These are phyloP conservation scores for Brassica juncea DNA, from an alignment of 345 rosid species.

Conservation along the genomic window DNA sequence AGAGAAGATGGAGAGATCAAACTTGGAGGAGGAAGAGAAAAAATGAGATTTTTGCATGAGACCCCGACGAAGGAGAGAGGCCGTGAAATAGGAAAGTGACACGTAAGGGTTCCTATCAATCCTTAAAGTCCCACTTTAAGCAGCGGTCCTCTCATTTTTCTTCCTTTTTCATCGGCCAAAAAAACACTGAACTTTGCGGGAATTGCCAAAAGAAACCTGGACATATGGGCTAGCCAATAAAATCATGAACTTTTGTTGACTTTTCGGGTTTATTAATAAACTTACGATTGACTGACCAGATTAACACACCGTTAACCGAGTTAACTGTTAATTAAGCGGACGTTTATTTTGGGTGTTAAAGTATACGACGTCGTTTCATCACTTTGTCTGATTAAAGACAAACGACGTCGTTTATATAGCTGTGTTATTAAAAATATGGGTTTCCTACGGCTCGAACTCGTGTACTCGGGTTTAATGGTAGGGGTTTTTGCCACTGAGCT, in stretches of 20 bases:
- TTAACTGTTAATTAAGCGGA: not conserved
- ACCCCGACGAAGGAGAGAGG: too few species aligned
- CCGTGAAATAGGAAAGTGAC: too few species aligned
- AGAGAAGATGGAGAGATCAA: too few species aligned
- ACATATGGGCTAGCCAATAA: not conserved
- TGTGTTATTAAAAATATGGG: not conserved
- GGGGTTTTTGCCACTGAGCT: too few species aligned
- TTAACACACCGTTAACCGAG: not conserved
- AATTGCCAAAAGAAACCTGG: not conserved
- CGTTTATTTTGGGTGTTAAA: not conserved
- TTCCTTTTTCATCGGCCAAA: not conserved
- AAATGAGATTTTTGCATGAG: too few species aligned
- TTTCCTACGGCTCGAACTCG: not conserved
- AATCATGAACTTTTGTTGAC: not conserved
- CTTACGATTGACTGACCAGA: not conserved
- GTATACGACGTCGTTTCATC: not conserved
- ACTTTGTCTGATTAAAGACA: too few species aligned
- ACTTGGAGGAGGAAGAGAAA: too few species aligned
- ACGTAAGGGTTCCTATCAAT: too few species aligned
- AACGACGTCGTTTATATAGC: too few species aligned
- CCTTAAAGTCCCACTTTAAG: too few species aligned
- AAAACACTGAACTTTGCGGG: not conserved
- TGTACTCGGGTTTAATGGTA: not conserved
- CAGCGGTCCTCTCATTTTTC: too few species aligned
- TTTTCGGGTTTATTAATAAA: not conserved